These are phyloP conservation scores for Alectoria sarmentosa DNA, from an alignment of 495 filamentous ascomycete genomes.

Conservation along the genomic window DNA sequence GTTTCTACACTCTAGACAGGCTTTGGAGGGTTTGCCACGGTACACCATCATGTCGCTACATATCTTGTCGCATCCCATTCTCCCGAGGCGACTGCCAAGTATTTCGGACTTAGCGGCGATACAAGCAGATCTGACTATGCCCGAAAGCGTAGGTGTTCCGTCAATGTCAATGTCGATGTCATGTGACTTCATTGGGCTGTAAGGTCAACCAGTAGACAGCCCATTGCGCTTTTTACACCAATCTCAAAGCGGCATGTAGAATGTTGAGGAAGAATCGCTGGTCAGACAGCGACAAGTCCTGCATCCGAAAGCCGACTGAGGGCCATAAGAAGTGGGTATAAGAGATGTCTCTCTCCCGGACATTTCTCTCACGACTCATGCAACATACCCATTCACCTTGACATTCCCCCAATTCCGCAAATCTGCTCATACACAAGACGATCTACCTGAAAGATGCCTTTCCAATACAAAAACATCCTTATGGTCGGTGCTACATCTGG, in stretches of 20 bases:
- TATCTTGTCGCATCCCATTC: too few relatives aligned
- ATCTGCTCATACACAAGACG: neutral
- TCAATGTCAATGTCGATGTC: too few relatives aligned
- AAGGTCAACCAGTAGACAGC: too few relatives aligned
- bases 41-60: conserved; percentile 17
- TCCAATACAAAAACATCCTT: conserved; percentile 60
- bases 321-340: neutral
- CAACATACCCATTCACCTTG: neutral
- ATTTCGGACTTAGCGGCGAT: too few relatives aligned
- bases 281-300: neutral
- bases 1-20: conserved; percentile 20
- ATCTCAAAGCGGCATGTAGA: neutral
- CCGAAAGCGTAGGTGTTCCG: conserved; percentile 14
- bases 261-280: neutral
- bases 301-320: neutral
- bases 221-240: neutral
- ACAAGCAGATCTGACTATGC: conserved; percentile 3
- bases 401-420: neutral
- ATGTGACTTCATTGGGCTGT: too few relatives aligned
- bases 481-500: conserved; percentile 65
- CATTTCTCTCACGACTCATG: neutral
- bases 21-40: conserved; percentile 17
- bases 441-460: conserved; percentile 36
- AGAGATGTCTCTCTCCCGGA: neutral
- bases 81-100: too few relatives aligned